Evolutionary conservation across 116 monocot genomes (phyloP).

Genomic region (Dioscorea cayenensis): DNA sequence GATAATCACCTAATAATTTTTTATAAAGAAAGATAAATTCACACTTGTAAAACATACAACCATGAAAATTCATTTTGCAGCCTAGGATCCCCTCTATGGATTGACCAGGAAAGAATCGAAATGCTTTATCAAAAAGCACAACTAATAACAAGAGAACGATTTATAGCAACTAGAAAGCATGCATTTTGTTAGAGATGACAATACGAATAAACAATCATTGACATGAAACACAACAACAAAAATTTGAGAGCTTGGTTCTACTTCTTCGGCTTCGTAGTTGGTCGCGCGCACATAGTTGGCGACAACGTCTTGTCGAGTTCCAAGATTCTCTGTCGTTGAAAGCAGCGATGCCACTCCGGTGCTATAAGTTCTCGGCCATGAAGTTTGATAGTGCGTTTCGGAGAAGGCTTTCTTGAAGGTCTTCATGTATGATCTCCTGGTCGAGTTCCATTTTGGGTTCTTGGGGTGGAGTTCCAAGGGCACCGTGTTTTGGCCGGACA

Average conservation of each 20-base stretch:
- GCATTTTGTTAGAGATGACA: neutral
- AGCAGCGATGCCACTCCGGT: neutral
- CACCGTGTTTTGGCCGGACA: conserved; percentile 45
- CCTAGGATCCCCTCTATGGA: too few relatives aligned
- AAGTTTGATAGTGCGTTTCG: conserved; percentile 14
- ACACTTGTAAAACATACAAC: too few relatives aligned
- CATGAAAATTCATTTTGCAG: too few relatives aligned
- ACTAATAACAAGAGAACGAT: too few relatives aligned
- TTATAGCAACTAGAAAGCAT: too few relatives aligned
- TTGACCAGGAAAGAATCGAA: too few relatives aligned
- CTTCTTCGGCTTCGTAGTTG: conserved; percentile 18
- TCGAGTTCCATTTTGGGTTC: conserved; percentile 67
- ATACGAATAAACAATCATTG: neutral
- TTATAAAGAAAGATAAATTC: too few relatives aligned
- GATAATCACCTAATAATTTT: too few relatives aligned
- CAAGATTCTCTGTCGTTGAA: conserved; percentile 2
- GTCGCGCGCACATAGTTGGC: conserved; percentile 4
- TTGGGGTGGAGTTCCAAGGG: conserved; percentile 35
- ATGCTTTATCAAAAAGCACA: too few relatives aligned
- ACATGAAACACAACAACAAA: neutral
- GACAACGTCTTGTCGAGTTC: neutral
- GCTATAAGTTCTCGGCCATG: neutral
- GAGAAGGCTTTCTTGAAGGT: conserved; percentile 32
- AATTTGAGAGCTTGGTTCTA: conserved; percentile 33
- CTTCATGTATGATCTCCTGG: conserved; percentile 80